phyloP scores from a whole-genome alignment of 1,284 basidiomycete genomes.

The Hemileia vastatrix region DNA sequence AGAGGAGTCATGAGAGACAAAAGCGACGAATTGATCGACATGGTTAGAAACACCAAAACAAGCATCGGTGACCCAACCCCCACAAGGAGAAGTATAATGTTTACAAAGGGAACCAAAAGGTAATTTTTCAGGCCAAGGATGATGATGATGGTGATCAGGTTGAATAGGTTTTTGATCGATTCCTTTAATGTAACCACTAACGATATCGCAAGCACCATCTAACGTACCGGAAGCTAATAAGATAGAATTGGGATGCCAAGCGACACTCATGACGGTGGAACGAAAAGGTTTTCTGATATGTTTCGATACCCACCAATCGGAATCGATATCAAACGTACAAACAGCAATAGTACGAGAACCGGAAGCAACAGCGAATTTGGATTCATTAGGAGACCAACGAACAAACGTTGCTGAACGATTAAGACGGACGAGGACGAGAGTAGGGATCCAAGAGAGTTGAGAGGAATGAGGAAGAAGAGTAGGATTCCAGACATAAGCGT shows the following conservation, averaged over 20 bases:
- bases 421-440: slow-evolving; percentile 86
- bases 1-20: slow-evolving; percentile 88
- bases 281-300: slow-evolving; percentile 93
- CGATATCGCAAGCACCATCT: slow-evolving; percentile 93
- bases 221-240: slow-evolving; percentile 87
- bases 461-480: slow-evolving; percentile 63
- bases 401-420: slow-evolving; percentile 93
- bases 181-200: slow-evolving; percentile 98
- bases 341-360: slow-evolving; percentile 88
- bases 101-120: slow-evolving; percentile 97
- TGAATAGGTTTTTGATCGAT: slow-evolving; percentile 84
- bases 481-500: slow-evolving; percentile 88
- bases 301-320: slow-evolving; percentile 99
- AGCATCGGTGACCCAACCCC: slow-evolving; percentile 95
- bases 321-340: slow-evolving; percentile 89
- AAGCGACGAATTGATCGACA: slow-evolving; percentile 77
- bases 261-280: slow-evolving; percentile 82
- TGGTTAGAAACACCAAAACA: slow-evolving; percentile 93
- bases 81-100: slow-evolving; percentile 74
- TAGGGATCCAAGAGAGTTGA: slow-evolving; percentile 80
- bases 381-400: slow-evolving; percentile 91
- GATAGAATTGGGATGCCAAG: slow-evolving; percentile 98
- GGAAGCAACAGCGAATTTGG: slow-evolving; percentile 97
- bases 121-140: slow-evolving; percentile 95
- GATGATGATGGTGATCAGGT: too few relatives aligned